These are phyloP conservation scores for Caryopteris hybrid DNA, from an alignment of 305 asterid genomes.

Conservation along the genomic window DNA sequence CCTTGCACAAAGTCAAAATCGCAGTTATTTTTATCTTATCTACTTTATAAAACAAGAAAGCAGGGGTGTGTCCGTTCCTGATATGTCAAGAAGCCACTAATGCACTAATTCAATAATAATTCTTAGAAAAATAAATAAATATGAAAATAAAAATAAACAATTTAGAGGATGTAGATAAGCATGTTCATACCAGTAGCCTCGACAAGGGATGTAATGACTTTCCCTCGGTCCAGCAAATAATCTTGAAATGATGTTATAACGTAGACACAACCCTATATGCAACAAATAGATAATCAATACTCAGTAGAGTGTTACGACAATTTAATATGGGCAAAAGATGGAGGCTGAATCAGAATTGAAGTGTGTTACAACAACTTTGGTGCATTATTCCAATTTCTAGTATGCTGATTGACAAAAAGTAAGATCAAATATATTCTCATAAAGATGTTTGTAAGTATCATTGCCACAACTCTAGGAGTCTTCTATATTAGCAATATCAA, in stretches of 20 bases:
- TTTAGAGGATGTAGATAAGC: neutral
- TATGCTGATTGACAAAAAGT: too few species aligned
- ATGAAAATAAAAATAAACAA: neutral
- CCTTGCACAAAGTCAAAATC: neutral
- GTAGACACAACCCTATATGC: slow-evolving; percentile 67
- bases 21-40: neutral
- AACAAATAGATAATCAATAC: slow-evolving; percentile 1
- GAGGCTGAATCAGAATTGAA: neutral
- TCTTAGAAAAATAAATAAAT: too few species aligned
- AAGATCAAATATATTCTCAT: too few species aligned
- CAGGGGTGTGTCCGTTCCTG: neutral
- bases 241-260: slow-evolving; percentile 55
- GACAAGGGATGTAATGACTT: slow-evolving; percentile 60
- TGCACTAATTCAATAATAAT: neutral
- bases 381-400: too few species aligned
- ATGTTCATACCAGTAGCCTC: slow-evolving; percentile 76
- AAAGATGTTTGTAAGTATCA: too few species aligned
- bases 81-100: neutral
- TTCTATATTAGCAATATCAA: too few species aligned
- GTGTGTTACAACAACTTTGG: too few species aligned
- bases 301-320: neutral
- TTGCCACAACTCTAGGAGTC: too few species aligned
- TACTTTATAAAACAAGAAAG: neutral
- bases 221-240: slow-evolving; percentile 54
- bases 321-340: neutral